Evolutionary conservation across 192 early-diverging fungal species (phyloP).

Genomic region (Globomyces pollinis-pini): DNA sequence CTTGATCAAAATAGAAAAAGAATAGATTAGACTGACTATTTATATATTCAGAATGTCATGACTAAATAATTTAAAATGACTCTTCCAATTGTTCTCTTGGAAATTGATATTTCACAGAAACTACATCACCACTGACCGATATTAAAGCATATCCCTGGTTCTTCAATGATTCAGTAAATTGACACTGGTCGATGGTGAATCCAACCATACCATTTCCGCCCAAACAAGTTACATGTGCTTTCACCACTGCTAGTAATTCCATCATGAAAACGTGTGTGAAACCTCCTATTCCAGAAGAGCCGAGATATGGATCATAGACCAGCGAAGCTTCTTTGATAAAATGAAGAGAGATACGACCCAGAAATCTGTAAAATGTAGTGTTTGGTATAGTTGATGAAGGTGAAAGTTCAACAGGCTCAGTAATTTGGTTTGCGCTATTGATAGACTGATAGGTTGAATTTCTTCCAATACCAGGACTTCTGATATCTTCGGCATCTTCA

Average conservation of each 20-base stretch:
- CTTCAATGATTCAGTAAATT: slow-evolving; percentile 59
- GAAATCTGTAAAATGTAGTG: slow-evolving; percentile 37
- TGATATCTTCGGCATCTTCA: background rate
- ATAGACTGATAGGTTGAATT: background rate
- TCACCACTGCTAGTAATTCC: slow-evolving; percentile 56
- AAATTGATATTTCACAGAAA: slow-evolving; percentile 19
- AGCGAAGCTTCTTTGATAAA: slow-evolving; percentile 68
- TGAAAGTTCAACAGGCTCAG: slow-evolving; percentile 52
- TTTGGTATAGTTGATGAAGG: slow-evolving; percentile 59
- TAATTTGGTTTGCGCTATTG: slow-evolving; percentile 15
- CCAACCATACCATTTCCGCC: slow-evolving; percentile 70
- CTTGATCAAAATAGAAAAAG: no score
- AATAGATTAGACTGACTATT: no score
- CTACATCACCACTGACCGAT: slow-evolving; percentile 57
- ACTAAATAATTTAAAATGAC: no score
- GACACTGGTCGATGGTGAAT: slow-evolving; percentile 54
- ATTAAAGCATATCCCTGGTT: slow-evolving; percentile 67
- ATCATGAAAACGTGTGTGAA: slow-evolving; percentile 62
- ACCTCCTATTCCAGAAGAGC: slow-evolving; percentile 57
- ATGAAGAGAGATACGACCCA: slow-evolving; percentile 69
- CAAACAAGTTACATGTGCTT: slow-evolving; percentile 59
- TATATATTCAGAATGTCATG: no score
- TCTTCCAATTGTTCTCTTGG: no score
- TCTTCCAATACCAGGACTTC: background rate
- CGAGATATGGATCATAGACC: slow-evolving; percentile 32